Percentiles rank a stretch among this genome's conserved stretches.
Conservation (phyloP, 768 basidiomycete species). For the Panaeolus cyanescens region DNA sequence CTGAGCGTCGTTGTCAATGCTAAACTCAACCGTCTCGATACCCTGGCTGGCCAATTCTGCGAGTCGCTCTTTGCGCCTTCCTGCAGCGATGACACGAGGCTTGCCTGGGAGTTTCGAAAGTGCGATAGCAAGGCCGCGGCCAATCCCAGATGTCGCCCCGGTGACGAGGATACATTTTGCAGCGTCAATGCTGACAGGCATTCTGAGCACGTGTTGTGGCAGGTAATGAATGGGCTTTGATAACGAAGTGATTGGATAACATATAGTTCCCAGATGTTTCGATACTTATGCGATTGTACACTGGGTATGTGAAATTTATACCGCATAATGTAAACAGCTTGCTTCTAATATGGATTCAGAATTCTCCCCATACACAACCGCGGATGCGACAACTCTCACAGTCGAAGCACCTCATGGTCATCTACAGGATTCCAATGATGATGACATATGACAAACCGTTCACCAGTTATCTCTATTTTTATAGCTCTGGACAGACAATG, state of each 20-base stretch:
- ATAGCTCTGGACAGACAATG: neutral
- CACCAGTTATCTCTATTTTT: neutral
- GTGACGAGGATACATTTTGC: conserved; percentile 54
- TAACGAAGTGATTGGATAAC: no score
- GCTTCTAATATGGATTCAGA: no score
- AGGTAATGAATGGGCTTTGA: no score
- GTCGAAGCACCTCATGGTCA: no score
- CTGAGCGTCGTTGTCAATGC: conserved; percentile 40
- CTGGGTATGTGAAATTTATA: no score
- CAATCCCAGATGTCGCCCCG: conserved; percentile 62
- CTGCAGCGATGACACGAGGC: conserved; percentile 52
- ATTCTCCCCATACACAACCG: no score
- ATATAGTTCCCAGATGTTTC: no score
- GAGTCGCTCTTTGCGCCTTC: conserved; percentile 56
- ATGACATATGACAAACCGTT: neutral
- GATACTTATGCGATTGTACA: no score
- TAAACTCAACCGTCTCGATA: conserved; percentile 43
- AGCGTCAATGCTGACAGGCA: conserved; percentile 43
- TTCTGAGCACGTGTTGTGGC: no score
- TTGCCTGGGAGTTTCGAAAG: conserved; percentile 47
- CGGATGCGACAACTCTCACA: no score
- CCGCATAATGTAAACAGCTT: no score
- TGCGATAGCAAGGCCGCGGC: conserved; percentile 54
- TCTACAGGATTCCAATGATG: no score
- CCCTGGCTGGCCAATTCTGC: conserved; percentile 45